Evolutionary conservation across 495 filamentous ascomycete genomes (phyloP), one percentile per base, ranked within the genome.

Genomic region (Xylaria palmicola): DNA sequence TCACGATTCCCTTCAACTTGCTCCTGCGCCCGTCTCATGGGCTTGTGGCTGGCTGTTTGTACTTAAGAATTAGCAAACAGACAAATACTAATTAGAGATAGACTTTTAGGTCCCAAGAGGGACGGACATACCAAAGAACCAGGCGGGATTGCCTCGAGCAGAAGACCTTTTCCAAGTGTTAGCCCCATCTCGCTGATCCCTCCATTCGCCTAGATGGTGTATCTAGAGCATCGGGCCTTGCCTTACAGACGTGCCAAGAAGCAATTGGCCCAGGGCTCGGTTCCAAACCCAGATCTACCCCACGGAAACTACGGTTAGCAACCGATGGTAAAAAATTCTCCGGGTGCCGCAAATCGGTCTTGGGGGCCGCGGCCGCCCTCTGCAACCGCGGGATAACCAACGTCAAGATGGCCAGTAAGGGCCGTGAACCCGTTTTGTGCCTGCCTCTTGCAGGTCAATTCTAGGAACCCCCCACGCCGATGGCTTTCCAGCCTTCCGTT

Each of bases 71-170:
- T 40, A 17, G 15, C 43, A 37, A 37, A 37, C 29, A 37, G 17
- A 12, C 47, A 43, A 29, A 52, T 15, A 52, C 48, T 59, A 51
- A 59, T 59, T 13, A 41, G 4, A 22, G 32, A 50, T 48, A 59
- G 45, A 50, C 50, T 47, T 24, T 26, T 36, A 50, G 41, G 47
- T 43, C n/a, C 34, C 30, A 24, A 50, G 44, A 30, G 39, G 47
- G 37, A 34, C 22, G 36, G 15, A 12, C 4, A 15, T 2, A 32
- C 22, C 26, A 39, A 37, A 51, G 39, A 60, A 6, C 15, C 6
- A 37, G 37, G 37, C 7, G 36, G 34, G 43, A 15, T 39, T 6
- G 10, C 29, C 56, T 17, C 10, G 26, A 17, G 40, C 56, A 9
- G 44, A 19, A 26, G 10, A 13, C 26, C 29, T 26, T 19, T 51